Evolutionary conservation across 345 rosid species (phyloP).

Genomic region (Citrus maxima): DNA sequence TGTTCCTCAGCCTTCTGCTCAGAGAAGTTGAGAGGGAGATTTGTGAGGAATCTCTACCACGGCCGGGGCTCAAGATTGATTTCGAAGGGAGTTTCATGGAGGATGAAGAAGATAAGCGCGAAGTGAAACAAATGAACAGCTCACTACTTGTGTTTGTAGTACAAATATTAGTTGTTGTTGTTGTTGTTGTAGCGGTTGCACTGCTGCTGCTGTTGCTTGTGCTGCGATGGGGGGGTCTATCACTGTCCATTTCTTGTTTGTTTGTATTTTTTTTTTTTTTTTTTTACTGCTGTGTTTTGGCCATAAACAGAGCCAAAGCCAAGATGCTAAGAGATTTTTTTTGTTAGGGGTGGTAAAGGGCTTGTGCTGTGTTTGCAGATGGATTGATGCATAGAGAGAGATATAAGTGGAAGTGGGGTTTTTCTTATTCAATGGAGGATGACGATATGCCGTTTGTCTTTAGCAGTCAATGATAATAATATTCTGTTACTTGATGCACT

Average conservation of each 20-base stretch:
- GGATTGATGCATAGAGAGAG: neutral
- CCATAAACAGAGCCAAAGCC: slow-evolving; percentile 9
- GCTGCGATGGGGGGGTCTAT: slow-evolving; percentile 74
- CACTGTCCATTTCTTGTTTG: slow-evolving; percentile 45
- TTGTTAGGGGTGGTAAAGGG: no score
- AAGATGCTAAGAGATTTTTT: neutral
- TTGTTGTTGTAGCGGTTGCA: slow-evolving; percentile 1
- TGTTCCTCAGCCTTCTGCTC: slow-evolving; percentile 64
- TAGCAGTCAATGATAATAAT: slow-evolving; percentile 14
- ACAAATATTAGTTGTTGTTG: no score
- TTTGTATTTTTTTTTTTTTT: neutral
- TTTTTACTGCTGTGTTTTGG: slow-evolving; percentile 28
- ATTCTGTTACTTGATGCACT: no score
- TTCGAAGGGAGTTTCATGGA: slow-evolving; percentile 90
- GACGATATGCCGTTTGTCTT: slow-evolving; percentile 32
- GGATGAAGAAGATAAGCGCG: slow-evolving; percentile 80
- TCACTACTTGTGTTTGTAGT: slow-evolving; percentile 34
- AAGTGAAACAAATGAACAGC: slow-evolving; percentile 83
- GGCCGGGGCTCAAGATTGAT: slow-evolving; percentile 74
- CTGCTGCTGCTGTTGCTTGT: slow-evolving; percentile 41
- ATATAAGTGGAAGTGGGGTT: neutral
- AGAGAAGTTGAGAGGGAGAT: slow-evolving; percentile 82
- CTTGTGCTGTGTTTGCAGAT: neutral
- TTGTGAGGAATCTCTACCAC: slow-evolving; percentile 52
- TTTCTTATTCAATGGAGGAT: slow-evolving; percentile 4